Base-by-base conservation (phyloP, 2,329 filamentous ascomycete genomes). In the Epichloe gansuensis region DNA sequence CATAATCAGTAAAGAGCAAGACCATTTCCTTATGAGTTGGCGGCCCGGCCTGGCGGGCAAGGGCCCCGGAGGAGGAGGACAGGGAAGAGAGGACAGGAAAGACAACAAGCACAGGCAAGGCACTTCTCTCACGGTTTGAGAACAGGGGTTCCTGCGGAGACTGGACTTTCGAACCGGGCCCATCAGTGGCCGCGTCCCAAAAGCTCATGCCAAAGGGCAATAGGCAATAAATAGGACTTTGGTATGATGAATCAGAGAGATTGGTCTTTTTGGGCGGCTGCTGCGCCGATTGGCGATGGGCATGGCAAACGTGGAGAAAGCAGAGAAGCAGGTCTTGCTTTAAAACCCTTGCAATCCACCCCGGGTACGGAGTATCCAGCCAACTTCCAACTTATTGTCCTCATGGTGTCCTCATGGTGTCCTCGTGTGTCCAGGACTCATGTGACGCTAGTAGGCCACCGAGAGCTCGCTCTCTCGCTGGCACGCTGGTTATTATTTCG, bases 71-170 rank as follows among this genome's bases (percentile, higher is more conserved):
- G 3, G 9, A 9, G 27, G 27, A 31, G 27, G 8, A 3, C 8
- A 9, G 9, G 27, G 8, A 31, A 8, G 27, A 0, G 6, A 27
- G 25, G 25, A 27, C 25, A 8, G 4, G 23, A 4, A 23, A 3
- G 23, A 25, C 3, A 4, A 25, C 23, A 4, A 25, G 23, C 3
- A 25, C 23, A 25, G 15, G 35, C 49, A 45, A 23, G 17, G 17
- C 17, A 21, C 31, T 13, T 31, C 42, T 51, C 4, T 27, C 38
- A 36, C 36, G 39, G 35, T 46, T 21, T 31, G 34, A 45, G 17
- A 36, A 44, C 52, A 51, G 49, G 52, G 52, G 17, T 41, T 39
- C 35, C 41, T 48, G 52, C 49, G 45, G 49, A 41, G 52, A 47
- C 40, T 49, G 45, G 23, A 41, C 17, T 34, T 17, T 40, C 8